Evolutionary conservation across 2,329 filamentous ascomycete species (phyloP), one percentile per base, ranked within the genome.

Genomic region (Colletotrichum lentis): DNA sequence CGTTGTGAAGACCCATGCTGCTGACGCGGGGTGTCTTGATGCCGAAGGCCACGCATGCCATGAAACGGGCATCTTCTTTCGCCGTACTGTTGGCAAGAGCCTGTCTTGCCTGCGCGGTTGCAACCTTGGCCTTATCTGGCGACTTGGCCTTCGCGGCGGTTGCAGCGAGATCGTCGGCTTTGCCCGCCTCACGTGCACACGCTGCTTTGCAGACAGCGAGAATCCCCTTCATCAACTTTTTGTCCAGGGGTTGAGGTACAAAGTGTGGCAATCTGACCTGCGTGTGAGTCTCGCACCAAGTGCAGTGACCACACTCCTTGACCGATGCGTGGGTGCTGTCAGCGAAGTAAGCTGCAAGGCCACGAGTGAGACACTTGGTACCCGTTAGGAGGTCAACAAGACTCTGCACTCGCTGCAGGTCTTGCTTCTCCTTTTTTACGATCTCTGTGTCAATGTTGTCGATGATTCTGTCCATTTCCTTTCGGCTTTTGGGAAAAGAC

Each of bases 41-140:
- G 0, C 88, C 88, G 73, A 89, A 90, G 0, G 87, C 88, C 4
- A 90, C 77, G 22, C 85, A 80, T 0, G 88, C 86, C 35, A 90
- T 76, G 70, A 88, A 85, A 14, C 87, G 76, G 2, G 88, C 80
- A 73, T 90, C 88, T 54, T 90, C 85, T 2, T 85, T 79, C 1
- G 83, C 80, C 0, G 76, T 71, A 1, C 67, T 71, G 10, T 68
- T 68, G 31, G 65, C 61, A 24, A 68, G 43, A 7, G 61, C 46
- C 35, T 68, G 65, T 35, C 20, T 58, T 0, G 52, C 31, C 43
- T 58, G 43, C 12, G 31, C n/a, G 14, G 56, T 6, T 10, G 56
- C n/a, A 6, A 31, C 39, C n/a, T 49, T 58, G 1, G 60, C 37
- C 24, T 63, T 63, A 10, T 49, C 44, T 24, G 35, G 6, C 11